Evolutionary conservation across 75 land plant genomes (phyloP), one percentile per base, ranked within the genome.

Genomic region (Selaginella moellendorffii): DNA sequence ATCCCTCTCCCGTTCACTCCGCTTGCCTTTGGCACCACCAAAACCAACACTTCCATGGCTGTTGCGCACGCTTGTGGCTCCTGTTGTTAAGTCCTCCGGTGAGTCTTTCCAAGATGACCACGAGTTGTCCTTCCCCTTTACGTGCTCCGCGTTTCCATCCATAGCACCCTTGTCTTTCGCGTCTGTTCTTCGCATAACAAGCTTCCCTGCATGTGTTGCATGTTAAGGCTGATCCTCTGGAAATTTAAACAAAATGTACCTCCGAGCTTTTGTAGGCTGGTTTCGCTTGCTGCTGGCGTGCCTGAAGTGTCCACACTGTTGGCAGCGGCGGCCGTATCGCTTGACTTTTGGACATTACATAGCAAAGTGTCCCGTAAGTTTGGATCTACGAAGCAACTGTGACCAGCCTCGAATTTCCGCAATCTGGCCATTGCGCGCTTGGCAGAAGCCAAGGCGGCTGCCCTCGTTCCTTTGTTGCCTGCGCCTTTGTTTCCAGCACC

Each of bases 1-100:
- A 1, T 90, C 91, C 54, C 87, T 75, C 23, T 90, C 97, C 31
- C 92, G 78, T 66, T 81, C 97, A 63, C 88, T 90, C 53, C 88
- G 72, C 66, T 90, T 90, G 54, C 97, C 97, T 63, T 90, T 90
- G 0, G 80, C 54, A 52, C 82, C 79, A 69, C 85, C 75, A 30
- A 75, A 51, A 21, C 74, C 69, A 65, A 71, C 67, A n/a, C n/a
- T n/a, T n/a, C n/a, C n/a, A n/a, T n/a, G n/a, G 53, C 71, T 52
- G 24, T 82, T 72, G 21, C 81, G 77, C 54, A 63, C 29, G 60
- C 72, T 66, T 23, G 65, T 77, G 42, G 80, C 89, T 63, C 86
- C 92, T 70, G 78, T 77, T 24, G 78, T 76, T 25, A 72, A 67
- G 62, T 79, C 61, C 64, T 87, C 88, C 28, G 81, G 71, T n/a